phyloP scores from a whole-genome alignment of 306 rosid genomes.

The Lathyrus tuberosus region DNA sequence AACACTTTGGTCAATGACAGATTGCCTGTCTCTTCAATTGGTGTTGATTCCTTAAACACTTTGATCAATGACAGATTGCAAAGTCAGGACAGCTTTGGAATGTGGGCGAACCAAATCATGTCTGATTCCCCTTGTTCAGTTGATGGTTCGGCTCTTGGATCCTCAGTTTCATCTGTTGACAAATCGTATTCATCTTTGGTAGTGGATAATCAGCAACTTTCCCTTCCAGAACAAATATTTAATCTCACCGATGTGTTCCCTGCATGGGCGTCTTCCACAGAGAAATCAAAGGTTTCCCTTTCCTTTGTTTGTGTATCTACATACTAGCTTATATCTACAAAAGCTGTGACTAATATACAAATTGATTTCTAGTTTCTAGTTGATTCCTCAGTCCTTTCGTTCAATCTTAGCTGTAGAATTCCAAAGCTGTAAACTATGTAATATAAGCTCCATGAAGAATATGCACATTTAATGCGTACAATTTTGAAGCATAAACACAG shows the following conservation, averaged over 20 bases:
- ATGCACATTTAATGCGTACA: slow-evolving; percentile 25
- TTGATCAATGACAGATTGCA: slow-evolving; percentile 58
- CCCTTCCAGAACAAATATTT: slow-evolving; percentile 71
- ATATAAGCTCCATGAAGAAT: slow-evolving; percentile 23
- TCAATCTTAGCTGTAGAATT: slow-evolving; percentile 26
- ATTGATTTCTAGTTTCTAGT: slow-evolving; percentile 16
- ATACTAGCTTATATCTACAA: slow-evolving; percentile 19
- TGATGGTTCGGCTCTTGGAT: slow-evolving; percentile 55
- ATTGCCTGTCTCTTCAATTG: slow-evolving; percentile 48
- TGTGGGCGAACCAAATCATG: slow-evolving; percentile 69
- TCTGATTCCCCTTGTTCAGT: slow-evolving; percentile 62
- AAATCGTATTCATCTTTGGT: slow-evolving; percentile 48
- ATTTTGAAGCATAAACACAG: not conserved
- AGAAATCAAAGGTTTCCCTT: slow-evolving; percentile 82
- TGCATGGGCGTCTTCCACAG: slow-evolving; percentile 73
- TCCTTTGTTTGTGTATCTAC: slow-evolving; percentile 13
- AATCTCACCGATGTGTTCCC: slow-evolving; percentile 80
- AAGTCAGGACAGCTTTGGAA: slow-evolving; percentile 90
- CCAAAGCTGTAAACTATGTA: slow-evolving; percentile 32
- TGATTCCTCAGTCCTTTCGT: slow-evolving; percentile 26
- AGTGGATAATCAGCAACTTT: slow-evolving; percentile 55
- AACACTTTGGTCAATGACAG: slow-evolving; percentile 47
- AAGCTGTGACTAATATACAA: slow-evolving; percentile 12
- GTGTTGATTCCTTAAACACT: slow-evolving; percentile 43
- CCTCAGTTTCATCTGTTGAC: slow-evolving; percentile 56